Evolutionary conservation across 805 yeast species (phyloP), one percentile per base, ranked within the genome.

Genomic region (Candida dendrica): DNA sequence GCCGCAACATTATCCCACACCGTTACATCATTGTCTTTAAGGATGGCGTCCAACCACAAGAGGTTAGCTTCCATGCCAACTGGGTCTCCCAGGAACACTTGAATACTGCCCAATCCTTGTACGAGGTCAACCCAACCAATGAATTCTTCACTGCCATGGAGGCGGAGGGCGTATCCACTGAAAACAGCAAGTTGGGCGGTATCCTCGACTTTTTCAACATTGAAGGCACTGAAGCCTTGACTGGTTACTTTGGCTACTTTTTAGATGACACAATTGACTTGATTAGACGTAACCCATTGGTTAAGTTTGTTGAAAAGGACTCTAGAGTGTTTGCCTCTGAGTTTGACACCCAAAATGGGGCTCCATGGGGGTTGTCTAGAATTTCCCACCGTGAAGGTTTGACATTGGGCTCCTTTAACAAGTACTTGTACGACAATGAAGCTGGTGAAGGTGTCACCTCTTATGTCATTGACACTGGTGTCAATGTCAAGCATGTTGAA

Each of bases 281-380:
- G 55, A 79, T 93, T 54, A 78, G 89, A 50, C 67, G 74, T 48
- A 77, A 72, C 60, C 84, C 85, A 16, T 53, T 71, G 36, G 80
- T 87, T 36, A 77, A 76, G 39, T 79, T 75, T 58, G 81, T 87
- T 46, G 96, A 87, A 68, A 65, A 69, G 55, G 95, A 87, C 59
- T 81, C 90, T 1, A 63, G 71, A 47, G 95, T 87, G 42, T 66
- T 70, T 47, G 77, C 88, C 24, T 68, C 66, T 40, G 81, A 78
- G 52, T 72, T 79, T 40, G 75, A 79, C 47, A 73, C 77, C 46
- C 93, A 88, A 68, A 74, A 75, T 49, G 89, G 89, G 47, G 90
- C 95, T 24, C 95, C 96, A 37, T 89, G 96, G 96, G 96, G 96
- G 55, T 74, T 89, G 48, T 85, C 95, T 20, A 78, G 96, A 71